Evolutionary conservation across 2,329 filamentous ascomycete species (phyloP), one percentile per base, ranked within the genome.

Genomic region (Trichoderma koningii): DNA sequence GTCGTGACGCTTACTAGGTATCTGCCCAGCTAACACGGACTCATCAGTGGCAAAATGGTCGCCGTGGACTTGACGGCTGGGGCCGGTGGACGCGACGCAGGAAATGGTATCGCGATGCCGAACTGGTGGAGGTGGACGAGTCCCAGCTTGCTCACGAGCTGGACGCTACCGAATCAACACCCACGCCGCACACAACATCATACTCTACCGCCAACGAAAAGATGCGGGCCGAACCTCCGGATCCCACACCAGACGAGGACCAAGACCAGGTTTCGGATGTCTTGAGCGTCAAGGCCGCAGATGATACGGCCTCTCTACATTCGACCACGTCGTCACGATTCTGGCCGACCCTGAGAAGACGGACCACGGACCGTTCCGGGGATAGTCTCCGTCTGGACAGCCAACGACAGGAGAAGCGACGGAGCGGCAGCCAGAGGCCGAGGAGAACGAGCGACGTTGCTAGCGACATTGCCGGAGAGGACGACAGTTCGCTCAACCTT

Each of bases 71-170:
- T 74, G 95, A 99, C 71, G 92, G 93, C 61, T 99, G 95, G 95
- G 91, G 91, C 47, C 88, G 92, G 64, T 99, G 96, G 83, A 99
- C 95, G 0, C 87, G 95, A 15, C 87, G 95, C 23, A 82, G 95
- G 68, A 97, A 98, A 78, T 99, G 95, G 95, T 95, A 92, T 73
- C 90, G 95, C 45, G 95, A 98, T 74, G 95, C 95, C 10, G 95
- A 99, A 78, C 85, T 99, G 3, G 92, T 97, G 41, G 95, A 99
- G 73, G 79, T 89, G 10, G 77, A 80, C 21, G 74, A 74, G 72
- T 42, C 67, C 2, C 66, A 74, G 5, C 53, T 66, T 14, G 52
- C 67, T 19, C 70, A 80, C 57, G 80, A 82, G 67, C 74, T 80
- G 34, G 79, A 64, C 23, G 61, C 69, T 9, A 76, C 74, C n/a